Base-by-base conservation (phyloP, 371 early-diverging fungal species). In the Sporodiniella umbellata region DNA sequence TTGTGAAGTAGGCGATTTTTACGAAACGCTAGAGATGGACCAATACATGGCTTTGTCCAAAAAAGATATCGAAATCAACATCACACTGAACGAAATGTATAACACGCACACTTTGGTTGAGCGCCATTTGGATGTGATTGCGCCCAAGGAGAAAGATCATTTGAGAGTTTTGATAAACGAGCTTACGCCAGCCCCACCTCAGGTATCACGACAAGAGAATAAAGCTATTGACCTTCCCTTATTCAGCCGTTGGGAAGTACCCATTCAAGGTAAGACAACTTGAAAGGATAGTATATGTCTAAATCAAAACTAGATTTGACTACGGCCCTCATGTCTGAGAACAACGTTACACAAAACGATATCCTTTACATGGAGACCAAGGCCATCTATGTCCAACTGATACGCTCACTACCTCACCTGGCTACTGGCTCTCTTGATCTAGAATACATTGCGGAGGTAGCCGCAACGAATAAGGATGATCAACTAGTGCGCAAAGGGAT, bases 291-390 rank as follows among this genome's bases (percentile, higher is more conserved):
- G n/a, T n/a, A n/a, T n/a, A n/a, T n/a, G n/a, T n/a, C n/a, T n/a
- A n/a, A n/a, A n/a, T n/a, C n/a, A n/a, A n/a, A n/a, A n/a, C n/a
- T 62, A 52, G 80, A 82, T 47, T 60, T 83, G 30, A 76, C 82
- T 28, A 70, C 66, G 8, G 81, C 55, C 7, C 51, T 68, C 39
- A 84, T 90, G 62, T 86, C 89, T 7, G 93, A 93, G 64, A 88
- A 87, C 51, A 89, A 89, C 47, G 81, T 94, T 35, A 93, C 94
- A 19, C 88, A 92, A 62, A 88, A 87, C 54, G 97, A 96, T 53
- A 89, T 94, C 46, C 75, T 95, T 65, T 96, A 94, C 60, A 92
- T 94, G 85, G 95, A 95, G 64, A 88, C 95, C 21, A 95, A 95
- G 60, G 87, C 96, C 1, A 83, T 93, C 8, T 86, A 92, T 66